Conservation (phyloP, 2,329 filamentous ascomycete genomes). For the Phialophora verrucosa region DNA sequence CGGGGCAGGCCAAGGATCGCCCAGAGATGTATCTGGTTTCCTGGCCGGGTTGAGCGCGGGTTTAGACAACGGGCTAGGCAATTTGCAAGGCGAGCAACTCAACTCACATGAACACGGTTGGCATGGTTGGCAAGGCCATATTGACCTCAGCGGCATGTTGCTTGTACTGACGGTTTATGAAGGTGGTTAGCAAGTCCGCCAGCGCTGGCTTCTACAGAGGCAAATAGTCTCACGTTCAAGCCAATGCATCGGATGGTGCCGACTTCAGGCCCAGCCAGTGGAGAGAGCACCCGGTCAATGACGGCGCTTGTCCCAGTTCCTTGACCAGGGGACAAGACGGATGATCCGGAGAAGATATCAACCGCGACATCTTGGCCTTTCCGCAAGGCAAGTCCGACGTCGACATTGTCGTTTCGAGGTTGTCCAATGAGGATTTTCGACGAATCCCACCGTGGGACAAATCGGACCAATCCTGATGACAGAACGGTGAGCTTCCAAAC, state of each 20-base stretch:
- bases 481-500: not conserved
- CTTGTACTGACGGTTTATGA: constrained; percentile 41
- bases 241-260: constrained; percentile 55
- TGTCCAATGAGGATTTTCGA: constrained; percentile 62
- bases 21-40: constrained; percentile 46
- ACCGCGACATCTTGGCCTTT: constrained; percentile 63
- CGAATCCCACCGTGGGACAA: constrained; percentile 59
- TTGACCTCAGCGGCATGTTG: constrained; percentile 50
- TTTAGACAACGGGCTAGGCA: not conserved
- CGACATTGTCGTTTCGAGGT: constrained; percentile 56
- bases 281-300: constrained; percentile 47
- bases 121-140: constrained; percentile 46
- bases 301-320: constrained; percentile 58
- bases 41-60: constrained; percentile 5
- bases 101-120: constrained; percentile 46
- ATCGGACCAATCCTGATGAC: constrained; percentile 62
- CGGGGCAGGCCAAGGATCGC: constrained; percentile 43
- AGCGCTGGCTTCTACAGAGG: not conserved
- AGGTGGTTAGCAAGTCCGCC: not conserved
- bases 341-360: constrained; percentile 63
- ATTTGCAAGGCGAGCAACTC: not conserved
- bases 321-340: constrained; percentile 61
- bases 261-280: constrained; percentile 46
- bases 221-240: constrained; percentile 45
- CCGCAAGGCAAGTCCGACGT: constrained; percentile 64